A percentile compares a stretch with the other conserved stretches of the same genome.
These are phyloP conservation scores for Sarcodon aspratus DNA, from an alignment of 768 basidiomycete genomes.

Conservation along the genomic window DNA sequence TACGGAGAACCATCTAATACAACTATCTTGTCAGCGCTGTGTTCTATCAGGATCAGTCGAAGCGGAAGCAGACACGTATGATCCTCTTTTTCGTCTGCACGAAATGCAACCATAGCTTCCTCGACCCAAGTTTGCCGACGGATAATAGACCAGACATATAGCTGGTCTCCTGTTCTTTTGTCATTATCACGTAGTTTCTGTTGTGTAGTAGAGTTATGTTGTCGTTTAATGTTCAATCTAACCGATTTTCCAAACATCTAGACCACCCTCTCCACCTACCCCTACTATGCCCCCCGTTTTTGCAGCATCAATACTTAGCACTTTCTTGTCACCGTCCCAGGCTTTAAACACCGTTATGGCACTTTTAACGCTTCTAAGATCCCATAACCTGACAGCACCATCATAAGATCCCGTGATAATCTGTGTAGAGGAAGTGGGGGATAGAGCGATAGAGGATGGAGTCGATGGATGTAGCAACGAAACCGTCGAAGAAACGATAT, in stretches of 20 bases:
- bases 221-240: slow-evolving; percentile 12
- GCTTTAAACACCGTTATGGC: slow-evolving; percentile 54
- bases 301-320: slow-evolving; percentile 36
- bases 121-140: slow-evolving; percentile 34
- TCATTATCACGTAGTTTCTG: too few species aligned
- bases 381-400: slow-evolving; percentile 69
- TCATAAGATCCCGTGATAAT: slow-evolving; percentile 70
- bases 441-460: slow-evolving; percentile 44
- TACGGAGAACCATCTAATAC: slow-evolving; percentile 1
- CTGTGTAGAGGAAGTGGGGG: slow-evolving; percentile 28
- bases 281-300: slow-evolving; percentile 32
- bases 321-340: slow-evolving; percentile 45
- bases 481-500: slow-evolving; percentile 23
- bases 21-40: slow-evolving; percentile 54
- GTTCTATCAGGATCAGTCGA: slow-evolving; percentile 94
- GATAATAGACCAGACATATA: too few species aligned
- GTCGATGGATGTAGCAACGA: slow-evolving; percentile 52
- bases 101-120: slow-evolving; percentile 67
- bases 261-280: slow-evolving; percentile 53
- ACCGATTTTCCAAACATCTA: slow-evolving; percentile 52
- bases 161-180: too few species aligned
- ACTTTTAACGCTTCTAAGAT: slow-evolving; percentile 55
- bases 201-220: background rate
- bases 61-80: slow-evolving; percentile 93
- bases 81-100: slow-evolving; percentile 86